Conservation (phyloP, 805 yeast genomes). For the Metschnikowia gelsemii region DNA sequence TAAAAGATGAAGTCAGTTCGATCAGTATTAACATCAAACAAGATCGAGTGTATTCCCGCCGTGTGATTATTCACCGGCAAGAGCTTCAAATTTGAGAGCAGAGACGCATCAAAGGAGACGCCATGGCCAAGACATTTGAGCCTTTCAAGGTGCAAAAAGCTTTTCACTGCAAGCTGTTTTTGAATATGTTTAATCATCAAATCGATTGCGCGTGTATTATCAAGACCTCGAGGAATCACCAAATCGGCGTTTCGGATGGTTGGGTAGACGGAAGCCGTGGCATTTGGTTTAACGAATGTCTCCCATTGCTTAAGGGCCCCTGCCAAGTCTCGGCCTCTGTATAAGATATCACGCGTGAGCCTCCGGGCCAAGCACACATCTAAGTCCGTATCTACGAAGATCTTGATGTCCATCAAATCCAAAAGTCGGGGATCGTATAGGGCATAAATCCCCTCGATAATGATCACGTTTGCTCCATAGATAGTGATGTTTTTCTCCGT, state of each 20-base stretch:
- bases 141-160: slow-evolving; percentile 63
- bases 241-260: slow-evolving; percentile 80
- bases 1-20: slow-evolving; percentile 82
- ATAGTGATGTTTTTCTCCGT: slow-evolving; percentile 69
- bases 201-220: slow-evolving; percentile 75
- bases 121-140: slow-evolving; percentile 55
- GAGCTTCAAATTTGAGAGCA: slow-evolving; percentile 33
- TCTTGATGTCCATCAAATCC: slow-evolving; percentile 77
- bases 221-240: slow-evolving; percentile 87
- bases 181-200: slow-evolving; percentile 77
- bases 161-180: slow-evolving; percentile 65
- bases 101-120: slow-evolving; percentile 29
- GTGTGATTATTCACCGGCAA: slow-evolving; percentile 63
- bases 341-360: slow-evolving; percentile 78
- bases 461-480: slow-evolving; percentile 91
- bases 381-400: slow-evolving; percentile 90
- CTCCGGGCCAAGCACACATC: slow-evolving; percentile 91
- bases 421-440: slow-evolving; percentile 67
- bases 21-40: slow-evolving; percentile 53
- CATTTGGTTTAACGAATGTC: slow-evolving; percentile 86
- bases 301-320: slow-evolving; percentile 92
- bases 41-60: slow-evolving; percentile 66
- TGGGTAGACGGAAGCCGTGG: slow-evolving; percentile 70
- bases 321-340: slow-evolving; percentile 78
- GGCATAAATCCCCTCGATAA: slow-evolving; percentile 89